Percentiles rank a stretch among this genome's conserved stretches.
phyloP scores from a whole-genome alignment of 305 asterid species.

The Solanum hybrid region DNA sequence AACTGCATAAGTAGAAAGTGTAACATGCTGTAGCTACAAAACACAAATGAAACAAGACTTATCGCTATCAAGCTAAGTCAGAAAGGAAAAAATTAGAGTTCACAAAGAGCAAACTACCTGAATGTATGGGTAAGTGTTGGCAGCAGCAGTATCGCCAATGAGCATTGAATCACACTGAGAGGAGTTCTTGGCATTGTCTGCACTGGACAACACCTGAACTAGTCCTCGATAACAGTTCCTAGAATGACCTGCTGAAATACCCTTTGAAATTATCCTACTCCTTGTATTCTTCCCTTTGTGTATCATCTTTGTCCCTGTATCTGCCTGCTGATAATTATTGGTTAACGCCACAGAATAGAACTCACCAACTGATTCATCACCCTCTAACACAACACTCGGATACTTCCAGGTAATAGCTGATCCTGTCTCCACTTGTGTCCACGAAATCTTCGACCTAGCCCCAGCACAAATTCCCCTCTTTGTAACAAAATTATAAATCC shows the following conservation, averaged over 20 bases:
- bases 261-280: conserved; percentile 89
- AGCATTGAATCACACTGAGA: conserved; percentile 97
- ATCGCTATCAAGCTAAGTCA: not conserved
- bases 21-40: not conserved
- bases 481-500: conserved; percentile 82
- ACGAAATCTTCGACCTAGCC: conserved; percentile 63
- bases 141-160: conserved; percentile 72
- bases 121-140: conserved; percentile 87
- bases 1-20: not conserved
- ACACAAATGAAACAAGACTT: not conserved
- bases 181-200: conserved; percentile 62
- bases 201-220: conserved; percentile 74
- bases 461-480: conserved; percentile 95
- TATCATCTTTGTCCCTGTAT: conserved; percentile 94
- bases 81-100: not conserved
- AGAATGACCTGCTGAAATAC: conserved; percentile 83
- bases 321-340: conserved; percentile 92
- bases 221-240: conserved; percentile 91
- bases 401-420: conserved; percentile 98
- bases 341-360: conserved; percentile 93
- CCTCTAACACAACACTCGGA: conserved; percentile 88
- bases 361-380: conserved; percentile 91
- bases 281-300: conserved; percentile 93
- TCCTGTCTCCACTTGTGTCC: conserved; percentile 99
- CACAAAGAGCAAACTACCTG: conserved; percentile 39